Base-by-base conservation (phyloP, 1,284 basidiomycete species). In the Takashimella tepidaria region DNA sequence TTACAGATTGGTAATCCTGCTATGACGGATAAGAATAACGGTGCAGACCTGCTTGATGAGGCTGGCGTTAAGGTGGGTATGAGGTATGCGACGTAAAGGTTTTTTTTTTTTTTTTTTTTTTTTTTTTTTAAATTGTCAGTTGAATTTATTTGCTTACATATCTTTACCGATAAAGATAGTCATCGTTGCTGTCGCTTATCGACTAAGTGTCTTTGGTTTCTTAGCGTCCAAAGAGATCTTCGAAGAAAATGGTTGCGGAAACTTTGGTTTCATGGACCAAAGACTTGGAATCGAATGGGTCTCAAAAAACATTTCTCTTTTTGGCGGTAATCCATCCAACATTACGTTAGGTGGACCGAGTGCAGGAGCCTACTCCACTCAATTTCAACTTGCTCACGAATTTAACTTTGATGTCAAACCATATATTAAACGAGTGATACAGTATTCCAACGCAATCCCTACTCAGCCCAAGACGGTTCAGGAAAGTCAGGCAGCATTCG, bases 301-400 rank as follows among this genome's bases (percentile, higher is more conserved):
- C 3, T 37, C 55, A 12, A 21, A 55, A 41, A 60, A 74, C 55
- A 67, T 68, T 6, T 43, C 54, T 46, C 46, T 62, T 46, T 69
- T 73, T 41, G 63, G 66, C 16, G 73, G 69, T 5, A 62, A 71
- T 51, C 60, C 57, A 1, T 19, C 50, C 40, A 63, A 63, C 49
- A 63, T 75, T 48, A 69, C 70, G 5, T 59, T 74, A 23, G 64
- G 55, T 10, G 73, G 73, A 4, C 58, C 68, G 2, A 64, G 62
- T 0, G 73, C 73, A 1, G 73, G 73, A 4, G 67, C 73, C 4
- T 61, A 69, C 64, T 47, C 63, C 4, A 59, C 61, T 2, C 60
- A 74, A 41, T 61, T 66, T 19, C 71, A 73, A 55, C 60, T 73
- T 5, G 56, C 67, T 45, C 60, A 70, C 63, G 66, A 69, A 47